Evolutionary conservation across 2,329 filamentous ascomycete species (phyloP), one percentile per base, ranked within the genome.

Genomic region (Torrubiella hemipterigena): DNA sequence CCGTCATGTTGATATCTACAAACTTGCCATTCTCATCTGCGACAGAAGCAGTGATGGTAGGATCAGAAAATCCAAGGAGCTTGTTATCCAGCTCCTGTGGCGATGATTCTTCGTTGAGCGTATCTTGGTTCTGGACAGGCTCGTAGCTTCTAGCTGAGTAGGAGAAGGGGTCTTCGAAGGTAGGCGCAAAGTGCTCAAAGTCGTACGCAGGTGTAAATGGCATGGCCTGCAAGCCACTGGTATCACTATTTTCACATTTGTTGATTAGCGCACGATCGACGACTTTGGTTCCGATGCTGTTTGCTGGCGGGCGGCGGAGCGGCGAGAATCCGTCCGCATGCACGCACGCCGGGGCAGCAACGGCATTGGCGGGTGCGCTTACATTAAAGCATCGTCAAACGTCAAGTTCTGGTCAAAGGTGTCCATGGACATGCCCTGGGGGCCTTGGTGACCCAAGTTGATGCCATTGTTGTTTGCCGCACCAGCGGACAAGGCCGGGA

Each of bases 11-110:
- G 9, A 81, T 62, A 33, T 81, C 74, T 18, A 71, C 69, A 36
- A 71, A 64, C 30, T 76, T 67, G 31, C 73, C 77, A 6, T 65
- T 56, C 39, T 80, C 79, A 42, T 83, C 80, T 29, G 85, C 54
- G 7, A 84, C 58, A 4, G 69, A 67, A 21, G 67, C 61, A 42
- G 69, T 74, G 44, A 75, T 63, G 19, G 68, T 60, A 1, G 77
- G 71, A 9, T 73, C 61, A 1, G 76, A 78, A 55, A 87, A 86
- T 45, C 78, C 73, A n/a, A 87, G 67, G 16, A 86, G 66, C 52
- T 86, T 79, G 46, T 76, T 73, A 46, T 78, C 74, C 12, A 72
- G 65, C 39, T 75, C 69, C 38, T 68, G 63, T 16, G 67, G 63
- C 10, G 69, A 69, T 2, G 61, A 56, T 21, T 59, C 61, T 40